These are phyloP conservation scores for Ustulina deusta DNA, from an alignment of 2,329 filamentous ascomycete genomes.

Conservation along the genomic window DNA sequence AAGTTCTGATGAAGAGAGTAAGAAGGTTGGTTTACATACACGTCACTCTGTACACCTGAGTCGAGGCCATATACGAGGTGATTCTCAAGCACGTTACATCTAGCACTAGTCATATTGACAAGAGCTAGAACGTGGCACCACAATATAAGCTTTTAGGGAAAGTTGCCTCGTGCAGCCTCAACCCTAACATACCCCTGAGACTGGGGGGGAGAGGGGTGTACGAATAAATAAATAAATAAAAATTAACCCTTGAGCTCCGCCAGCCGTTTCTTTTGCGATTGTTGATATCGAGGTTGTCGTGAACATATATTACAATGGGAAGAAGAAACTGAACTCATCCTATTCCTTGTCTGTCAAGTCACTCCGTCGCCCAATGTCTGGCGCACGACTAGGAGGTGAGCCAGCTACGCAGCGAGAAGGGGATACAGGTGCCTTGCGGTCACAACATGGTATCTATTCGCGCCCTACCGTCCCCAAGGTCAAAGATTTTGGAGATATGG, in stretches of 20 bases:
- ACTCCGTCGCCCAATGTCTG: conserved; percentile 37
- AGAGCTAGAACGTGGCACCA: conserved; percentile 11
- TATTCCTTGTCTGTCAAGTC: conserved; percentile 35
- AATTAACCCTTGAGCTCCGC: conserved; percentile 28
- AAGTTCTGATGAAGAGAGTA: neutral
- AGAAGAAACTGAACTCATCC: conserved; percentile 14
- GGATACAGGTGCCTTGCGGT: neutral
- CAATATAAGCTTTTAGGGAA: conserved; percentile 43
- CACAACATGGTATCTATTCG: conserved; percentile 28
- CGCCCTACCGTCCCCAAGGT: conserved; percentile 36
- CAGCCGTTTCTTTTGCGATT: conserved; percentile 35
- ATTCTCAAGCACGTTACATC: conserved; percentile 11
- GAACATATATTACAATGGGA: conserved; percentile 32
- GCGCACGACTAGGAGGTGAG: conserved; percentile 25
- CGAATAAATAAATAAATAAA: conserved; percentile 23
- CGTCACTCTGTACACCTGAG: neutral
- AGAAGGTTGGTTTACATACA: neutral
- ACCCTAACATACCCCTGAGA: conserved; percentile 38
- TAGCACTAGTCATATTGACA: conserved; percentile 18
- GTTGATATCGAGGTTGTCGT: conserved; percentile 40
- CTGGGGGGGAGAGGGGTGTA: no score
- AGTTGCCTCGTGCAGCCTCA: conserved; percentile 33
- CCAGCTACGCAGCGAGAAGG: conserved; percentile 28
- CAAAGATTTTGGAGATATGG: conserved; percentile 49
- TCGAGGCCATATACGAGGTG: conserved; percentile 11